These are phyloP conservation scores for Pharnaceum exiguum DNA, from an alignment of 148 eudicot species.

Conservation along the genomic window DNA sequence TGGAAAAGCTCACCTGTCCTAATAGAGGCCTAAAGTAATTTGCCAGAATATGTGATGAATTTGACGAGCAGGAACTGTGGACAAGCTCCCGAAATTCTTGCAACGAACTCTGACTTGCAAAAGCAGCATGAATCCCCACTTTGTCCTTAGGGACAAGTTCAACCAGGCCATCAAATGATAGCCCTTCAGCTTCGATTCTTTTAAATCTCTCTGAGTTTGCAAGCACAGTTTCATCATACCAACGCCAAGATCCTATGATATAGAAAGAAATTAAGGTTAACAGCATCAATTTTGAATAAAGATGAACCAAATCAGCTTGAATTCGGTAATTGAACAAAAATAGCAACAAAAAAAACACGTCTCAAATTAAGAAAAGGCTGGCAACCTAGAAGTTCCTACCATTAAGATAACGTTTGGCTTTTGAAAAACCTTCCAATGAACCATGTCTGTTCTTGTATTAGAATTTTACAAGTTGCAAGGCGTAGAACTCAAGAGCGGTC, in stretches of 20 bases:
- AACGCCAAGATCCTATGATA: neutral
- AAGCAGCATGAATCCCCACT: neutral
- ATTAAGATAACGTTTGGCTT: too few species aligned
- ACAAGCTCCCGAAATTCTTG: neutral
- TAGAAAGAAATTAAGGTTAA: too few species aligned
- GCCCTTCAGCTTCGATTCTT: neutral
- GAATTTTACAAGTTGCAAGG: too few species aligned
- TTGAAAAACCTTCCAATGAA: too few species aligned
- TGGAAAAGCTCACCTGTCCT: neutral
- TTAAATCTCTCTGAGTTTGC: neutral
- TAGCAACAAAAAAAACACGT: too few species aligned
- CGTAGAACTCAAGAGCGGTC: too few species aligned
- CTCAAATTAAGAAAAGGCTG: too few species aligned
- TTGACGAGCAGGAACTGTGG: neutral
- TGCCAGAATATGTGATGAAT: neutral
- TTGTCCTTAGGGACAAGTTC: neutral
- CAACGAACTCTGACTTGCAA: neutral
- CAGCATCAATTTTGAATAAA: too few species aligned
- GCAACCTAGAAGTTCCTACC: too few species aligned
- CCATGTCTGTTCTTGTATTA: too few species aligned
- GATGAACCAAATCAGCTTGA: too few species aligned
- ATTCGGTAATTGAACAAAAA: too few species aligned
- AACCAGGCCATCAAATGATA: neutral
- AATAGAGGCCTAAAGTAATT: neutral
- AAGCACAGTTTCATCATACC: neutral